These are phyloP conservation scores for Trametes gibbosa DNA, from an alignment of 768 basidiomycete genomes.

Conservation along the genomic window DNA sequence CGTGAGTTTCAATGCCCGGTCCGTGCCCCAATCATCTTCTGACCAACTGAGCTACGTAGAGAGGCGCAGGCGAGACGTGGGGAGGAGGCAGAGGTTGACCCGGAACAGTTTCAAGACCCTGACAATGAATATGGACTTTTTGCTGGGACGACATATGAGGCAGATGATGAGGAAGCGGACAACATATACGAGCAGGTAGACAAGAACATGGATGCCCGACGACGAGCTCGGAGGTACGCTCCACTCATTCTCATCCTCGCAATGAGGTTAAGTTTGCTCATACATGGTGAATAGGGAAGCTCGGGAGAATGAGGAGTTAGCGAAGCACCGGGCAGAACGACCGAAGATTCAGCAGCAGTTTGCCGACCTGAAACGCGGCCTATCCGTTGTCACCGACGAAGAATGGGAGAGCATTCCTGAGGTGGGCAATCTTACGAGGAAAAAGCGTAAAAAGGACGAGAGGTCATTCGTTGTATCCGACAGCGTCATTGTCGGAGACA, in stretches of 20 bases:
- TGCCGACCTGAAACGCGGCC: slow-evolving; percentile 88
- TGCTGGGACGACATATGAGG: slow-evolving; percentile 93
- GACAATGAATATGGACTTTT: slow-evolving; percentile 97
- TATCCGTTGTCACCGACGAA: slow-evolving; percentile 80
- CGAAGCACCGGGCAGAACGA: slow-evolving; percentile 77
- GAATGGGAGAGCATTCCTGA: slow-evolving; percentile 97
- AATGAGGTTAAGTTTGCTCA: slow-evolving; percentile 25
- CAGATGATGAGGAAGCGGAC: slow-evolving; percentile 97
- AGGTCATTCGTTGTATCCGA: slow-evolving; percentile 90
- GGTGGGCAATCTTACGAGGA: slow-evolving; percentile 92
- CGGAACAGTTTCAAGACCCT: slow-evolving; percentile 93
- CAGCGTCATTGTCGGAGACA: slow-evolving; percentile 85
- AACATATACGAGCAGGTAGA: slow-evolving; percentile 93
- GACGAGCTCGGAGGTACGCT: slow-evolving; percentile 73
- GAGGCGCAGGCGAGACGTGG: slow-evolving; percentile 85
- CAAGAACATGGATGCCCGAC: slow-evolving; percentile 81
- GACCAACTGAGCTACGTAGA: slow-evolving; percentile 38
- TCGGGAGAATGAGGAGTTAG: slow-evolving; percentile 68
- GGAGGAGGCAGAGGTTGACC: slow-evolving; percentile 85
- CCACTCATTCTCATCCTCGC: neutral
- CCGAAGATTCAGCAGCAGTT: slow-evolving; percentile 97
- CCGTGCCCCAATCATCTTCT: slow-evolving; percentile 25
- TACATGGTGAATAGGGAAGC: slow-evolving; percentile 54
- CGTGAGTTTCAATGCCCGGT: slow-evolving; percentile 33
- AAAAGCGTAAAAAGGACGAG: slow-evolving; percentile 84